Evolutionary conservation across 1,139 yeast genomes (phyloP), one percentile per base, ranked within the genome.

Genomic region (Candida gigantensis): DNA sequence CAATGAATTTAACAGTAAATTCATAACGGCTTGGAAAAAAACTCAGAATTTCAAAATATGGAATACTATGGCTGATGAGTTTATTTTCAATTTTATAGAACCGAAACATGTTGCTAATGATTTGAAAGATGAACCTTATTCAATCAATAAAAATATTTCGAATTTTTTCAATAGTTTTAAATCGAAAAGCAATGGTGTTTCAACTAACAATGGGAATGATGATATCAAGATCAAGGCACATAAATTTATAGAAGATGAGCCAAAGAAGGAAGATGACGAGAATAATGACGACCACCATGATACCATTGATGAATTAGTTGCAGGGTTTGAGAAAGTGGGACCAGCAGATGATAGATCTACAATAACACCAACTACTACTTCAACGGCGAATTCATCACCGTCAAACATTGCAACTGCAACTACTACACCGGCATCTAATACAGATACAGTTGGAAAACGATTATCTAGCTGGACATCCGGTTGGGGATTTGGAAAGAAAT

Each of bases 21-120:
- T 84, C 71, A 70, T 84, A 13, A 68, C 69, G 6, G 56, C 54
- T 10, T 92, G 97, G 95, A 72, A 69, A 45, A 45, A 53, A 19
- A 81, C 96, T 0, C 72, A 75, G 40, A 88, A 86, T 53, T 90
- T 68, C 60, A 62, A 72, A 32, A 73, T 88, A 6, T 92, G 95
- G 76, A 73, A 84, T 51, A 51, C 63, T 18, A 72, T 70, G 46
- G 87, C 97, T 2, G 97, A 90, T 55, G 95, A 87, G 53, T 90
- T 90, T 51, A 69, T 92, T 23, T 90, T 90, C 64, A 95, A 89
- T 52, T 79, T 92, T 45, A 81, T 88, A 39, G 87, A 82, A 43
- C 96, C 97, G 1, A 72, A 73, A 41, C 97, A 90, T 58, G 56
- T 79, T 36, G 77, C 68, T 3, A 50, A 49, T 18, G 60, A 52